Base-by-base conservation (phyloP, 805 yeast genomes). In the Pichia californica region DNA sequence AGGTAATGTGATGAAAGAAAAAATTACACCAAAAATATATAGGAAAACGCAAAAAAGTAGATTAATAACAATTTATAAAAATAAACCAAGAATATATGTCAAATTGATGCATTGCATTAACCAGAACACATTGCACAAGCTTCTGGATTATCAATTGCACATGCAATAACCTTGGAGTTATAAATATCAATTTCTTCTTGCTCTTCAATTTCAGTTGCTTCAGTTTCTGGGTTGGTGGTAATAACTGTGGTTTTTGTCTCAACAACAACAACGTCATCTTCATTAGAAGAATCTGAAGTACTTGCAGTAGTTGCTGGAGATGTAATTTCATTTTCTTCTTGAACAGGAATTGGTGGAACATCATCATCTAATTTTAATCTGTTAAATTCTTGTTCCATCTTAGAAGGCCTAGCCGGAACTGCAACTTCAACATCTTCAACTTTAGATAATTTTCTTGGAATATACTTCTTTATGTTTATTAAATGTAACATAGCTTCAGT, bases 121-220 rank as follows among this genome's bases (percentile, higher is more conserved):
- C 98, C 98, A 47, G 98, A 91, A 73, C 99, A 93, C 98, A 93
- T 93, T 61, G 91, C 91, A 70, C 99, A 91, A 40, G 98, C 79
- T 70, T 87, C 98, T 47, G 97, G 97, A 71, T 93, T 91, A 64
- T 85, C 81, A 64, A 93, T 88, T 44, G 97, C 95, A 73, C 99
- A 91, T 29, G 96, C 96, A 68, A 91, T 80, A 28, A 85, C 98
- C 67, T 89, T 83, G 21, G 95, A 83, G 66, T 91, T 87, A 76
- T 71, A 93, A 55, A 91, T 91, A 63, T 91, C 96, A 46, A 71
- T 79, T 55, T 81, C 91, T 18, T 41, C 54, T 26, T 55, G 64
- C 15, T 46, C 47, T 5, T 16, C 15, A 23, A 20, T 11, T 8
- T 20, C 20, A 11, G 42, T 45, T 16, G 40, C 52, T 31, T 40